These are phyloP conservation scores for Globisporangium perplexum DNA, from an alignment of 352 stramenopile genomes.

Conservation along the genomic window DNA sequence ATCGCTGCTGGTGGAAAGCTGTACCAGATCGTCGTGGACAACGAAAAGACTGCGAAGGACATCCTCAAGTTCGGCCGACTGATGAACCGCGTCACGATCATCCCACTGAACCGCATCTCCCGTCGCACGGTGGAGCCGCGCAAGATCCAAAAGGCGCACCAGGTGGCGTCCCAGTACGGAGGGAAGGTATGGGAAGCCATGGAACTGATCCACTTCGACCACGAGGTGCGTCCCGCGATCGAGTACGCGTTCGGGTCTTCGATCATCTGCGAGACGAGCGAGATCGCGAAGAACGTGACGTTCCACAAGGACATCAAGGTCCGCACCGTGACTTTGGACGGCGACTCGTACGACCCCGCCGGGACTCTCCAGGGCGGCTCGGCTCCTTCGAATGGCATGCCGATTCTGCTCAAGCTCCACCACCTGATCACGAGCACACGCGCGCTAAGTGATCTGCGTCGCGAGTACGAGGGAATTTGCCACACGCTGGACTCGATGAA, in stretches of 20 bases:
- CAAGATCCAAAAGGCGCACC: conserved; percentile 75
- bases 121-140: conserved; percentile 61
- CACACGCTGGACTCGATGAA: conserved; percentile 60
- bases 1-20: conserved; percentile 97
- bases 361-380: conserved; percentile 94
- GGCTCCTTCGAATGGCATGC: conserved; percentile 62
- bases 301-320: conserved; percentile 93
- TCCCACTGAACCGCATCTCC: conserved; percentile 97
- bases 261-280: conserved; percentile 96
- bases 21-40: conserved; percentile 99
- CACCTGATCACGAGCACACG: conserved; percentile 69
- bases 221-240: conserved; percentile 93
- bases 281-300: conserved; percentile 84
- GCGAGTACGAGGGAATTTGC: conserved; percentile 58
- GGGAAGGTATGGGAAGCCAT: conserved; percentile 92
- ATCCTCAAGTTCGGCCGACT: conserved; percentile 97
- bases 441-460: conserved; percentile 57
- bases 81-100: conserved; percentile 96
- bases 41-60: conserved; percentile 96
- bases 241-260: conserved; percentile 98
- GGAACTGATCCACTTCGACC: conserved; percentile 96
- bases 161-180: conserved; percentile 86
- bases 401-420: conserved; percentile 80
- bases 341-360: conserved; percentile 97
- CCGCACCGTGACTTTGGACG: conserved; percentile 96